These are phyloP conservation scores for Tylopilus vinaceipallidus DNA, from an alignment of 768 basidiomycete genomes.

Conservation along the genomic window DNA sequence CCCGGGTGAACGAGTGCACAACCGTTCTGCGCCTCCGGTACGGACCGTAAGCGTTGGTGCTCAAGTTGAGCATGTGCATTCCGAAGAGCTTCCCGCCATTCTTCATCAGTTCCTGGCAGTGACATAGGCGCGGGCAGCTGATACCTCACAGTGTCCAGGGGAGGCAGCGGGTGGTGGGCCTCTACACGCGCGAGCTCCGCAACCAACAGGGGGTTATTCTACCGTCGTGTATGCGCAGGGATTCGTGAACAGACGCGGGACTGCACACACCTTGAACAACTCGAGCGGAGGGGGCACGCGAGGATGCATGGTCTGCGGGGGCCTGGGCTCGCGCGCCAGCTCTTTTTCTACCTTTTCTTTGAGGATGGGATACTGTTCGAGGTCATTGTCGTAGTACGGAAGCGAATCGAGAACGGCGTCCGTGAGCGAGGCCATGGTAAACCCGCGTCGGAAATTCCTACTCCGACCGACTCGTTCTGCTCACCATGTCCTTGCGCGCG, in stretches of 20 bases:
- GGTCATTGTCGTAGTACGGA: constrained; percentile 93
- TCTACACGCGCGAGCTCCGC: constrained; percentile 77
- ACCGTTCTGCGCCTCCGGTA: background rate
- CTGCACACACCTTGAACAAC: constrained; percentile 53
- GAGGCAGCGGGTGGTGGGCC: constrained; percentile 58
- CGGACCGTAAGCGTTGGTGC: constrained; percentile 78
- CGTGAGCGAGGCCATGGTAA: constrained; percentile 26
- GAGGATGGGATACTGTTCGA: constrained; percentile 69
- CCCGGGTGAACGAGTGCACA: constrained; percentile 2
- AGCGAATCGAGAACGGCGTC: constrained; percentile 69
- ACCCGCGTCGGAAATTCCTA: constrained; percentile 21
- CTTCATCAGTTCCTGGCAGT: constrained; percentile 63
- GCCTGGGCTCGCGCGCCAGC: constrained; percentile 66
- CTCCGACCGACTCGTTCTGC: constrained; percentile 22
- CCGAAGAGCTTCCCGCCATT: constrained; percentile 70
- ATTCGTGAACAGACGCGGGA: background rate
- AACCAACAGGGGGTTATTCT: constrained; percentile 70
- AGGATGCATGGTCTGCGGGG: constrained; percentile 63
- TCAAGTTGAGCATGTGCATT: constrained; percentile 84
- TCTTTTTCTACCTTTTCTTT: constrained; percentile 77
- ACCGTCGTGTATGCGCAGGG: background rate
- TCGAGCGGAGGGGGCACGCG: constrained; percentile 62
- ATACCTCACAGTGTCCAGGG: constrained; percentile 72
- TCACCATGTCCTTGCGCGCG: constrained; percentile 43
- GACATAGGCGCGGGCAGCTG: constrained; percentile 67